A percentile compares a stretch with the other conserved stretches of the same genome.
phyloP scores from a whole-genome alignment of 2,329 filamentous ascomycete species.

The Calonectria pauciramosa region DNA sequence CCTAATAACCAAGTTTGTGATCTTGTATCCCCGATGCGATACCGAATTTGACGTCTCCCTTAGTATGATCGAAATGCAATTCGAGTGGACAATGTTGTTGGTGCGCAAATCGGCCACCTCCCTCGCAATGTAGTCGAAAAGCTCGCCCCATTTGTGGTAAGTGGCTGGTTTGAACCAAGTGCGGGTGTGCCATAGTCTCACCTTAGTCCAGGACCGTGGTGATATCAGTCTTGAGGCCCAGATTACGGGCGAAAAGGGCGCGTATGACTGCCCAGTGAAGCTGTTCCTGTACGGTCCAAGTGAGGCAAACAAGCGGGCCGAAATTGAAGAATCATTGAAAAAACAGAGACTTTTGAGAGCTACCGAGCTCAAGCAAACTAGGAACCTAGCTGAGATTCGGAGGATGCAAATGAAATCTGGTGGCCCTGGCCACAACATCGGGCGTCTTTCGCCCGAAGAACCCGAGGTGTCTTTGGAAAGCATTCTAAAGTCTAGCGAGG shows the following conservation, averaged over 20 bases:
- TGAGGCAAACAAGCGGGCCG: constrained; percentile 63
- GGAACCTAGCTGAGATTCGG: constrained; percentile 65
- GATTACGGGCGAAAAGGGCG: constrained; percentile 75
- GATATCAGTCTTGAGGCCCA: constrained; percentile 77
- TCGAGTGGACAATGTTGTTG: constrained; percentile 81
- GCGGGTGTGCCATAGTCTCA: constrained; percentile 24
- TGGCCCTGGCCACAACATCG: constrained; percentile 53
- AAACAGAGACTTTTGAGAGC: constrained; percentile 73
- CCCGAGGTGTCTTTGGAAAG: constrained; percentile 69
- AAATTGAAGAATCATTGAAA: constrained; percentile 74
- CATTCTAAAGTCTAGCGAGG: constrained; percentile 75
- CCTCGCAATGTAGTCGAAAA: constrained; percentile 77
- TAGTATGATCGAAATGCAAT: constrained; percentile 82
- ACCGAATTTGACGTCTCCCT: constrained; percentile 1
- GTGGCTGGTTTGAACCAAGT: constrained; percentile 28
- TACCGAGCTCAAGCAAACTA: constrained; percentile 68
- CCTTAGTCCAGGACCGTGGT: constrained; percentile 63
- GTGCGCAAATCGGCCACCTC: constrained; percentile 83
- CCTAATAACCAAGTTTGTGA: constrained; percentile 69
- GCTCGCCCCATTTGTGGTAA: constrained; percentile 79
- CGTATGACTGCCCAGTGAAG: constrained; percentile 79
- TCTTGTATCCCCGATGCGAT: not conserved
- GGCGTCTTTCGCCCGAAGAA: constrained; percentile 41
- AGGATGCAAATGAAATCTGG: constrained; percentile 59
- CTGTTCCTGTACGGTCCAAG: constrained; percentile 79